Conservation (phyloP, 306 rosid genomes). For the Phaseolus lunatus region DNA sequence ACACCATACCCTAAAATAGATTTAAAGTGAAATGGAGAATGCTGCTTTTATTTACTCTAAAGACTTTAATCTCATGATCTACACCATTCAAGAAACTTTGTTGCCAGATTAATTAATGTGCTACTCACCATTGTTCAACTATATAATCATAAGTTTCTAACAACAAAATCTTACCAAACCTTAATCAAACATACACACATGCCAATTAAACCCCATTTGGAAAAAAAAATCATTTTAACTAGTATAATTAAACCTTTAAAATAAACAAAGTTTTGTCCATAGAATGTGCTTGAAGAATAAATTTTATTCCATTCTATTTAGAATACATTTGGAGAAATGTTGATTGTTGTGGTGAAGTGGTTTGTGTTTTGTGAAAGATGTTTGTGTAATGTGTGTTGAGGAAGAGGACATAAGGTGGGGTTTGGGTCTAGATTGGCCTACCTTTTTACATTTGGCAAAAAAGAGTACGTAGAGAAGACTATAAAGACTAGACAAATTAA, state of each 20-base stretch:
- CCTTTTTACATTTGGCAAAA: slow-evolving; percentile 48
- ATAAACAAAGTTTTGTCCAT: not conserved
- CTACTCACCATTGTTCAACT: not conserved
- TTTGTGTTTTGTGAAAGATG: slow-evolving; percentile 26
- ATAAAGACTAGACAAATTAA: slow-evolving; percentile 54
- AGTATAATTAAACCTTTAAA: no score
- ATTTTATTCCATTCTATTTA: no score
- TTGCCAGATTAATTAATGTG: not conserved
- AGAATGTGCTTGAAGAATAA: not conserved
- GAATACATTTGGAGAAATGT: not conserved
- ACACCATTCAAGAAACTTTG: not conserved
- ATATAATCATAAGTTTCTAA: slow-evolving; percentile 12
- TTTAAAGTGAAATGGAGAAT: slow-evolving; percentile 17
- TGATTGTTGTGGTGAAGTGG: slow-evolving; percentile 9
- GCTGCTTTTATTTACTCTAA: not conserved
- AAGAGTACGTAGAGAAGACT: slow-evolving; percentile 42
- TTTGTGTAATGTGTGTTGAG: slow-evolving; percentile 42
- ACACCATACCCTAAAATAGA: slow-evolving; percentile 31
- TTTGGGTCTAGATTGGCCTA: slow-evolving; percentile 42
- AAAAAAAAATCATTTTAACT: no score
- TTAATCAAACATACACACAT: not conserved
- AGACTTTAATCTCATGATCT: slow-evolving; percentile 33
- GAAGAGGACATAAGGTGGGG: slow-evolving; percentile 51
- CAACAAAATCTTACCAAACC: not conserved
- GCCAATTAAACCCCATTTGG: not conserved